phyloP scores from a whole-genome alignment of 2,329 filamentous ascomycete genomes.

The Trichoderma asperellum region DNA sequence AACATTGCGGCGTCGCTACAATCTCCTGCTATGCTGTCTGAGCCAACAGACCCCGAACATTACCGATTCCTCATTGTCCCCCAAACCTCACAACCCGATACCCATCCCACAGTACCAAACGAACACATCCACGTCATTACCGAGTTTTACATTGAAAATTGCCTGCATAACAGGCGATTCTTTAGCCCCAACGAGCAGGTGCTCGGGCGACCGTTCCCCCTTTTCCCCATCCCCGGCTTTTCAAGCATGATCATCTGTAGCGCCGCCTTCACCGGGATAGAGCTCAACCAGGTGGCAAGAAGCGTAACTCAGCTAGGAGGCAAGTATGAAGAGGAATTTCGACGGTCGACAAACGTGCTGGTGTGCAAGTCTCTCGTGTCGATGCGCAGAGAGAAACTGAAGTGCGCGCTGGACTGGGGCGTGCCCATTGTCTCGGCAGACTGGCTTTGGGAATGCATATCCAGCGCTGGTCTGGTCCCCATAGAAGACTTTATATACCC shows the following conservation, averaged over 20 bases:
- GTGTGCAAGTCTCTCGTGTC: slow-evolving; percentile 66
- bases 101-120: slow-evolving; percentile 46
- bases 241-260: slow-evolving; percentile 73
- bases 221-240: slow-evolving; percentile 72
- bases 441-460: slow-evolving; percentile 86
- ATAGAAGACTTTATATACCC: slow-evolving; percentile 53
- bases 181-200: slow-evolving; percentile 70
- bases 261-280: slow-evolving; percentile 81
- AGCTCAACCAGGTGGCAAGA: slow-evolving; percentile 82
- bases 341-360: slow-evolving; percentile 71
- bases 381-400: slow-evolving; percentile 74
- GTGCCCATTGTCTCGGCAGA: slow-evolving; percentile 80
- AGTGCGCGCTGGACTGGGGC: slow-evolving; percentile 72
- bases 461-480: slow-evolving; percentile 54
- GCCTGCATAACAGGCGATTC: slow-evolving; percentile 75
- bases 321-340: slow-evolving; percentile 77
- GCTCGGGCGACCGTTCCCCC: slow-evolving; percentile 75
- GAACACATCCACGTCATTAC: slow-evolving; percentile 64
- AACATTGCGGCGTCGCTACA: slow-evolving; percentile 48
- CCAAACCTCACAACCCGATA: slow-evolving; percentile 52
- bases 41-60: slow-evolving; percentile 35
- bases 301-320: slow-evolving; percentile 77
- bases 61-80: slow-evolving; percentile 60
- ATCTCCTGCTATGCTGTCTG: slow-evolving; percentile 43
- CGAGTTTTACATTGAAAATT: slow-evolving; percentile 92